Evolutionary conservation across 331 rosid genomes (phyloP).

Genomic region (Malus hybrid): DNA sequence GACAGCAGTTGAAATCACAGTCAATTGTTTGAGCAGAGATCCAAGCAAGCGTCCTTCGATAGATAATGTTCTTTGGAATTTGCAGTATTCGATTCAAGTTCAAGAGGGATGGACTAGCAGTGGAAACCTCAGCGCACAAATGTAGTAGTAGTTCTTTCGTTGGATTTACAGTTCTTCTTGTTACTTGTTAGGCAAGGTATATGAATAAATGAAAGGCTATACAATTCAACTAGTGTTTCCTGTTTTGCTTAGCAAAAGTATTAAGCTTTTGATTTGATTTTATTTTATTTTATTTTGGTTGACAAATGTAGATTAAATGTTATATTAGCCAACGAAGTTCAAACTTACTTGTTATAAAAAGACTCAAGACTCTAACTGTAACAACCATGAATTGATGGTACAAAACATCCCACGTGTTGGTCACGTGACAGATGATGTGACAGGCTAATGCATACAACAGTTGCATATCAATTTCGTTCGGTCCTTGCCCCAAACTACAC

Average conservation of each 20-base stretch:
- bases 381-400: neutral
- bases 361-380: too few species aligned
- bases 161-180: neutral
- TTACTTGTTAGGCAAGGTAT: neutral
- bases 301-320: too few species aligned
- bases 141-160: constrained; percentile 29
- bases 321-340: rapidly evolving
- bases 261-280: too few species aligned
- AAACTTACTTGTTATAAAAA: rapidly evolving
- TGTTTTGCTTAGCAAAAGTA: neutral
- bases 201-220: constrained; percentile 27
- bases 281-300: too few species aligned
- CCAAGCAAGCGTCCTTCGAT: constrained; percentile 69
- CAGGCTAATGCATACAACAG: neutral
- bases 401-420: neutral
- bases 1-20: constrained; percentile 56
- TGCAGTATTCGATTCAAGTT: constrained; percentile 86
- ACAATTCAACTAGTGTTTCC: constrained; percentile 17
- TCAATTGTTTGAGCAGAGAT: constrained; percentile 55
- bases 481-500: too few species aligned
- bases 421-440: neutral
- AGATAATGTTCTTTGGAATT: constrained; percentile 80
- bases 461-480: neutral
- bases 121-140: constrained; percentile 57
- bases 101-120: constrained; percentile 90